Conservation (phyloP, 2,329 filamentous ascomycete species). For the Aspergillus sp. region DNA sequence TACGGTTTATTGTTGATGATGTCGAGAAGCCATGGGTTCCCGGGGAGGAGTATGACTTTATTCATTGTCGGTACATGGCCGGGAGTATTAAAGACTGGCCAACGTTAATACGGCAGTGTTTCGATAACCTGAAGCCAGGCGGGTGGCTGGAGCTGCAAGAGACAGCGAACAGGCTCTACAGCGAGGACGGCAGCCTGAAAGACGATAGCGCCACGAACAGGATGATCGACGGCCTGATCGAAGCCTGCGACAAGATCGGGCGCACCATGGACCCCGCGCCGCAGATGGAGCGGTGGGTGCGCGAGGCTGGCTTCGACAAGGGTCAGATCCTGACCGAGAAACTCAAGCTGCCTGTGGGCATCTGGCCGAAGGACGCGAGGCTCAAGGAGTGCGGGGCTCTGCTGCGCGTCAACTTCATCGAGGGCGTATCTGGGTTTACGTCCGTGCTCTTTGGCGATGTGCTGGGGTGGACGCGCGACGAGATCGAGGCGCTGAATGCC, state of each 20-base stretch:
- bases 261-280: slow-evolving; percentile 20
- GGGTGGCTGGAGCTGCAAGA: slow-evolving; percentile 20
- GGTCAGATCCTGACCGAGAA: background rate
- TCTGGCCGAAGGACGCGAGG: slow-evolving; percentile 16
- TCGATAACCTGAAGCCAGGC: slow-evolving; percentile 12
- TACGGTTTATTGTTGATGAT: slow-evolving; percentile 36
- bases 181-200: slow-evolving; percentile 14
- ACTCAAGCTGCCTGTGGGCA: slow-evolving; percentile 14
- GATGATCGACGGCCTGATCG: slow-evolving; percentile 19
- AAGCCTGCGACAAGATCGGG: slow-evolving; percentile 12
- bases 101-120: slow-evolving; percentile 16
- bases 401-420: slow-evolving; percentile 15
- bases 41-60: slow-evolving; percentile 31
- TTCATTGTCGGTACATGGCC: slow-evolving; percentile 33
- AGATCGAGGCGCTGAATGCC: slow-evolving; percentile 14
- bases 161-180: slow-evolving; percentile 12
- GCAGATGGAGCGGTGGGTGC: slow-evolving; percentile 12
- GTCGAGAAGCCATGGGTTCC: slow-evolving; percentile 32
- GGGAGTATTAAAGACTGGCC: slow-evolving; percentile 33
- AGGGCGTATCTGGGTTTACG: slow-evolving; percentile 20
- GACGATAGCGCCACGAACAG: slow-evolving; percentile 9
- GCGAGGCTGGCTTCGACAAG: slow-evolving; percentile 13
- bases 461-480: slow-evolving; percentile 13
- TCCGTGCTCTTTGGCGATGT: slow-evolving; percentile 15
- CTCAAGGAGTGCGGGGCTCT: slow-evolving; percentile 18